These are phyloP conservation scores for Austroboletus novae-zelandiae DNA, from an alignment of 1,284 basidiomycete species.

Conservation along the genomic window DNA sequence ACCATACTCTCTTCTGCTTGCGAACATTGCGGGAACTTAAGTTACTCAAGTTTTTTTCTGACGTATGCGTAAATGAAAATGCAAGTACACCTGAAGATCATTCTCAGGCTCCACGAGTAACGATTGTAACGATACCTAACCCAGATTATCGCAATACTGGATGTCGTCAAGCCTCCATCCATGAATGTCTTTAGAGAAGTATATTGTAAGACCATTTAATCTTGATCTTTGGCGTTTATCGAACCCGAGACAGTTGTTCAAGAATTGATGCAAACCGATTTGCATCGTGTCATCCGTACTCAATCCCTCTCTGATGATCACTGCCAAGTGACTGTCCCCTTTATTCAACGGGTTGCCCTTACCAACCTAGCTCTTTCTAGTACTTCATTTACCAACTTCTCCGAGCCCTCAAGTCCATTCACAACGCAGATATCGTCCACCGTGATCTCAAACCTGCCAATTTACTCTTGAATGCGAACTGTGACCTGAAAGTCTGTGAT, in stretches of 20 bases:
- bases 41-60: conserved; percentile 81
- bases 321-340: conserved; percentile 56
- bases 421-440: conserved; percentile 78
- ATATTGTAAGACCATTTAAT: conserved; percentile 50
- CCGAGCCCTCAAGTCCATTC: conserved; percentile 81
- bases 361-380: conserved; percentile 30
- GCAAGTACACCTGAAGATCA: conserved; percentile 35
- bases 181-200: conserved; percentile 83
- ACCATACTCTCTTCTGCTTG: conserved; percentile 78
- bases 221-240: not conserved
- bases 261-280: conserved; percentile 88
- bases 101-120: not conserved
- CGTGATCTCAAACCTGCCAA: conserved; percentile 84
- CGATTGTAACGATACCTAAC: not conserved
- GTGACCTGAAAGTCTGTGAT: conserved; percentile 85
- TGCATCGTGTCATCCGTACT: conserved; percentile 88
- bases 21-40: conserved; percentile 79
- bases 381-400: conserved; percentile 78
- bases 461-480: conserved; percentile 78
- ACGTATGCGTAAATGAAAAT: conserved; percentile 79
- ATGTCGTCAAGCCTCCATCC: conserved; percentile 78
- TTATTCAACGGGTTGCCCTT: conserved; percentile 1
- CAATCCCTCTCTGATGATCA: conserved; percentile 90
- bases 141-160: conserved; percentile 83
- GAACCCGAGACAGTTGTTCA: conserved; percentile 62